phyloP scores from a whole-genome alignment of 805 yeast species.

The Diddensiella santjacobensis region DNA sequence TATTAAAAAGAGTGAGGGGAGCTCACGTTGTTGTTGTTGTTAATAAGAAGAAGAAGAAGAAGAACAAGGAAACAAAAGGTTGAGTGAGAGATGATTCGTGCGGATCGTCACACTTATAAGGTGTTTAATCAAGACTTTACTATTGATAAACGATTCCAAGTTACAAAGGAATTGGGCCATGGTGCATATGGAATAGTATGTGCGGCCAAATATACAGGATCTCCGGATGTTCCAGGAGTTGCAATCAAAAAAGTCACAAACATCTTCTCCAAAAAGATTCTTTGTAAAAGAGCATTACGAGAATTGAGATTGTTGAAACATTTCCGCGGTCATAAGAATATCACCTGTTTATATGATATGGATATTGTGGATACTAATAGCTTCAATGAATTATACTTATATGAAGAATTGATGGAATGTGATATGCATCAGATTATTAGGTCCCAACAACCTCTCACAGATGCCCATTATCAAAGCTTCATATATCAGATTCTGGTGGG shows the following conservation, averaged over 20 bases:
- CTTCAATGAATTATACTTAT: slow-evolving; percentile 87
- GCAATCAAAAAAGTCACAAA: slow-evolving; percentile 97
- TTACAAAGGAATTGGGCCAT: slow-evolving; percentile 91
- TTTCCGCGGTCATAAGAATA: slow-evolving; percentile 94
- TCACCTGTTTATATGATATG: slow-evolving; percentile 90
- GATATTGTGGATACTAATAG: slow-evolving; percentile 78
- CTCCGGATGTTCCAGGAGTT: slow-evolving; percentile 73
- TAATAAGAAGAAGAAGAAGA: too few relatives aligned
- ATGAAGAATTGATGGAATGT: slow-evolving; percentile 97
- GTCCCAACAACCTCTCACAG: slow-evolving; percentile 89
- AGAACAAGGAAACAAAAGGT: too few relatives aligned
- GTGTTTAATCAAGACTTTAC: slow-evolving; percentile 89
- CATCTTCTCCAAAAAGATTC: slow-evolving; percentile 83
- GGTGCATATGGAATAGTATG: slow-evolving; percentile 98
- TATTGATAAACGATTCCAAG: slow-evolving; percentile 81
- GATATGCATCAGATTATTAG: slow-evolving; percentile 97
- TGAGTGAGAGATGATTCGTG: slow-evolving; percentile 19
- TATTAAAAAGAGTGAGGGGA: too few relatives aligned
- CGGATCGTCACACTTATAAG: slow-evolving; percentile 44
- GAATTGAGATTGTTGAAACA: slow-evolving; percentile 88
- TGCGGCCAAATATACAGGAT: slow-evolving; percentile 77
- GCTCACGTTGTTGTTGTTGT: too few relatives aligned
- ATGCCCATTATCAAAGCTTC: slow-evolving; percentile 91
- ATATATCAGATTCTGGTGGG: slow-evolving; percentile 91
- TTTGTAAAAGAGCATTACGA: slow-evolving; percentile 87